Percentiles rank a stretch among this genome's conserved stretches.
Evolutionary conservation across 176 grass and related monocot species (phyloP).

Genomic region (maize (Zea mays)): Zm-B73-REFERENCE-NAM-5.0 NC_050100.1:88872501-88873000

Average conservation of each 20-base stretch:
- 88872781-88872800: background rate
- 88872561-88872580: conserved; percentile 45
- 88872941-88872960: background rate
- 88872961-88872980: background rate
- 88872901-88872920: background rate
- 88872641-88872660: conserved; percentile 26
- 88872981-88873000: background rate
- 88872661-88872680: conserved; percentile 6
- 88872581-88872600: background rate
- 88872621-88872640: background rate
- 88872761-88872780: background rate
- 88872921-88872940: background rate
- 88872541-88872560: conserved; percentile 55
- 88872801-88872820: background rate
- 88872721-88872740: conserved; percentile 11
- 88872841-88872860: background rate
- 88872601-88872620: background rate
- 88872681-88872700: background rate
- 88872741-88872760: background rate
- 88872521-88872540: conserved; percentile 64
- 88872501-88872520: conserved; percentile 74
- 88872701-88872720: conserved; percentile 12
- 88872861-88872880: background rate
- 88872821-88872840: background rate
- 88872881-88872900: background rate